phyloP scores from a whole-genome alignment of 352 stramenopile species.

The Pythium plurisporium region DNA sequence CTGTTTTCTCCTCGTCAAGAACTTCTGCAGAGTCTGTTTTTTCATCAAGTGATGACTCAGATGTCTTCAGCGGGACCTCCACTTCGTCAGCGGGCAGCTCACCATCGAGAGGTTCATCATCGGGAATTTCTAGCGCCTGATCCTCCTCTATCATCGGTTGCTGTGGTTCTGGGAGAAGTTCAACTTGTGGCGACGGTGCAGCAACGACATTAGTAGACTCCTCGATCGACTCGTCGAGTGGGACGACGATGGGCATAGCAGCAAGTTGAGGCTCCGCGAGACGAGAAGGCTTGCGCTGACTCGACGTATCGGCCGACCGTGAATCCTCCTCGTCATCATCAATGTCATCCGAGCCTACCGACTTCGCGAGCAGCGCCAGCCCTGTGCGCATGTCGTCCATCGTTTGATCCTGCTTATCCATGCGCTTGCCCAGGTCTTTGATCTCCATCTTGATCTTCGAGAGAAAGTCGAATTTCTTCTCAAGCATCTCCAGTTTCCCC shows the following conservation, averaged over 20 bases:
- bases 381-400: constrained; percentile 56
- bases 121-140: neutral
- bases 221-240: neutral
- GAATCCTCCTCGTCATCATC: constrained; percentile 35
- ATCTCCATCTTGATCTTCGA: constrained; percentile 72
- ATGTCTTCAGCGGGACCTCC: too few relatives aligned
- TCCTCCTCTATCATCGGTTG: neutral
- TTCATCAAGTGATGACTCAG: neutral
- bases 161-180: neutral
- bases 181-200: too few relatives aligned
- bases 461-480: constrained; percentile 71
- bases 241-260: neutral
- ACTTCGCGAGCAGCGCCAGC: constrained; percentile 59
- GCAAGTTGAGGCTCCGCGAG: neutral
- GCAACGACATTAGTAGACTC: too few relatives aligned
- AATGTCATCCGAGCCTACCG: constrained; percentile 57
- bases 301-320: neutral
- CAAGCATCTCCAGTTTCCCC: constrained; percentile 46
- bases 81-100: too few relatives aligned
- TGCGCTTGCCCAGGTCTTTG: constrained; percentile 50
- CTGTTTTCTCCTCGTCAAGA: neutral
- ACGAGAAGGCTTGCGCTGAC: neutral
- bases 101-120: too few relatives aligned
- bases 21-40: neutral
- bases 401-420: constrained; percentile 58